Percentiles rank a stretch among this genome's conserved stretches.
Conservation (phyloP, 306 rosid genomes). For the Casuarina equisetifolia region DNA sequence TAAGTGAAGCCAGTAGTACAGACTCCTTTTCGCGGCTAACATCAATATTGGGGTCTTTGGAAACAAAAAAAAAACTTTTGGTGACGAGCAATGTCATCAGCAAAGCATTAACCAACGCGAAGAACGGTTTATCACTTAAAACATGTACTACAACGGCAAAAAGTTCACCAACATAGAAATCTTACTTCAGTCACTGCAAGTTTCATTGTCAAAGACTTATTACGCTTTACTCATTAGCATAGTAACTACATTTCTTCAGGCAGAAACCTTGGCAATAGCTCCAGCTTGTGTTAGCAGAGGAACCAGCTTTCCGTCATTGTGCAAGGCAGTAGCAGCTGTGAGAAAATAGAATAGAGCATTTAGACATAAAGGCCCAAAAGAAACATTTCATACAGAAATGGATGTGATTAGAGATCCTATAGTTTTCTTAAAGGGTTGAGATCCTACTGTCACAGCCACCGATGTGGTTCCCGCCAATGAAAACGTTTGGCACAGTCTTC, state of each 20-base stretch:
- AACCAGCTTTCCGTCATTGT: conserved; percentile 64
- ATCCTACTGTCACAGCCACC: conserved; percentile 91
- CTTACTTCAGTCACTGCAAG: no score
- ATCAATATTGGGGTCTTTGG: no score
- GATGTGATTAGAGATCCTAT: not conserved
- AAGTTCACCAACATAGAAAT: no score
- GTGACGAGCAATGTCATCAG: no score
- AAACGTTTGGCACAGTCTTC: conserved; percentile 89
- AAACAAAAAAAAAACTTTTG: no score
- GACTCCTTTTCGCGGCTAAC: no score
- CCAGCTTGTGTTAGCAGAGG: conserved; percentile 70
- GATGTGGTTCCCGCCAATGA: conserved; percentile 80
- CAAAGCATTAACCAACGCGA: no score
- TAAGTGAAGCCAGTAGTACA: no score
- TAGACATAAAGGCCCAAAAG: not conserved
- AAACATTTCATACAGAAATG: not conserved
- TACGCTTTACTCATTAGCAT: not conserved
- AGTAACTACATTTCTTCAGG: conserved; percentile 18
- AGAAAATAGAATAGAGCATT: conserved; percentile 24
- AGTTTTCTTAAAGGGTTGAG: not conserved
- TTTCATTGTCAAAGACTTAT: not conserved
- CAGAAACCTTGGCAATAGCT: conserved; percentile 43
- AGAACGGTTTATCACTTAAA: no score
- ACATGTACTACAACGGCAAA: no score
- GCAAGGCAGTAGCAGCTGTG: conserved; percentile 57